Conservation (phyloP, 768 basidiomycete species). For the Lactifluus echinatus region DNA sequence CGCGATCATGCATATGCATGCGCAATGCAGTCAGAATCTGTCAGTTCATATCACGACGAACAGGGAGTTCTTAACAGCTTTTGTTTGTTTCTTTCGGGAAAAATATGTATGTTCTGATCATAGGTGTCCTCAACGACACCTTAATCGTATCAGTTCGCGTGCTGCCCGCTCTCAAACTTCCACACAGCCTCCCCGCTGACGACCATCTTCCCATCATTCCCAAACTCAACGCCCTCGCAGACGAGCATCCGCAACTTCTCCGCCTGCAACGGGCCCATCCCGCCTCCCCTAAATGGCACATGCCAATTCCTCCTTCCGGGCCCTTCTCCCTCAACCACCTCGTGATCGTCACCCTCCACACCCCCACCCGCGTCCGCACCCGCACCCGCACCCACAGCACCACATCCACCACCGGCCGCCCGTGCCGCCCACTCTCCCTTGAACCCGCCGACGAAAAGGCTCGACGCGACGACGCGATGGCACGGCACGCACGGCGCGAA, state of each 20-base stretch:
- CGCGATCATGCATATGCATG: no score
- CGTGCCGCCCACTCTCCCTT: slow-evolving; percentile 42
- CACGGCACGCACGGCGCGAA: slow-evolving; percentile 63
- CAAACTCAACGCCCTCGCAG: slow-evolving; percentile 16
- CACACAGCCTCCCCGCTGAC: slow-evolving; percentile 9
- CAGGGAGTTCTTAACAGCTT: no score
- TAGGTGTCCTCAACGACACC: no score
- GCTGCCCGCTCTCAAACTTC: slow-evolving; percentile 2
- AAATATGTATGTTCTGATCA: no score
- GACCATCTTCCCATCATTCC: slow-evolving; percentile 5
- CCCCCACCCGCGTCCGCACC: no score
- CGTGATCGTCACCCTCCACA: no score
- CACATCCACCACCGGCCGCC: no score
- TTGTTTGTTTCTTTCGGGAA: no score
- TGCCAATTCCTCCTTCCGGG: slow-evolving; percentile 19
- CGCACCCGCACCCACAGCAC: no score
- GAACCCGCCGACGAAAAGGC: slow-evolving; percentile 54
- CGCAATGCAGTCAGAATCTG: no score
- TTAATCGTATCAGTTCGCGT: neutral
- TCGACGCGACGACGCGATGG: slow-evolving; percentile 59
- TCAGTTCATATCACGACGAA: no score
- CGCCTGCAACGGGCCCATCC: slow-evolving; percentile 13
- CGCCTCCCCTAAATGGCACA: slow-evolving; percentile 8
- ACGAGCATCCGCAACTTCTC: slow-evolving; percentile 18
- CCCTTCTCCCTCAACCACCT: no score